A percentile compares a stretch with the other conserved stretches of the same genome.
Evolutionary conservation across 805 yeast species (phyloP).

Genomic region (Alloascoidea hylecoeti): DNA sequence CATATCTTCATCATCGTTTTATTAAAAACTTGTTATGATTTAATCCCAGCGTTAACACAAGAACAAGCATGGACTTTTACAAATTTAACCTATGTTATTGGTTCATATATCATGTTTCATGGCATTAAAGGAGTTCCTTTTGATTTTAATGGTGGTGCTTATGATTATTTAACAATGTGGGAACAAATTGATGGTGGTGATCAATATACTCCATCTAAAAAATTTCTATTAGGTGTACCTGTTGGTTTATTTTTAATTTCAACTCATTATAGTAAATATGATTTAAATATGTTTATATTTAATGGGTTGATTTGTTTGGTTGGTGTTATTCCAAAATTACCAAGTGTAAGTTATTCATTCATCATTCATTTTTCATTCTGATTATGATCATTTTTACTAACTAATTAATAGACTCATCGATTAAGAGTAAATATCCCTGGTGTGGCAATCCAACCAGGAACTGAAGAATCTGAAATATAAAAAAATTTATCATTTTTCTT

Average conservation of each 20-base stretch:
- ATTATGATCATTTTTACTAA: background rate
- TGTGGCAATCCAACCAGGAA: too few relatives aligned
- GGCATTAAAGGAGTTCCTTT: slow-evolving; percentile 95
- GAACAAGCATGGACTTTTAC: slow-evolving; percentile 93
- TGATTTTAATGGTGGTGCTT: slow-evolving; percentile 93
- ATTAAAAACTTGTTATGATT: slow-evolving; percentile 62
- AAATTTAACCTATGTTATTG: slow-evolving; percentile 78
- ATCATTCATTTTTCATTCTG: background rate
- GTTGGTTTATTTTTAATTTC: slow-evolving; percentile 72
- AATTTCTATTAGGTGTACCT: slow-evolving; percentile 87
- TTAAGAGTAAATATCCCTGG: background rate
- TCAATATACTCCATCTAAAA: slow-evolving; percentile 93
- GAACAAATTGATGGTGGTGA: slow-evolving; percentile 95
- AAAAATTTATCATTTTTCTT: too few relatives aligned
- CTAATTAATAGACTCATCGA: background rate
- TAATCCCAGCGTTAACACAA: slow-evolving; percentile 65
- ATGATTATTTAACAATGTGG: slow-evolving; percentile 96
- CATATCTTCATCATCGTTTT: slow-evolving; percentile 74
- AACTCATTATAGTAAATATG: slow-evolving; percentile 85
- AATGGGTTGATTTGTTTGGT: slow-evolving; percentile 73
- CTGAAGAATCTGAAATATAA: too few relatives aligned
- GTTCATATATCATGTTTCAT: slow-evolving; percentile 87
- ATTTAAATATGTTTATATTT: slow-evolving; percentile 60
- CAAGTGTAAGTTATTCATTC: slow-evolving; percentile 23
- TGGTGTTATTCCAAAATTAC: slow-evolving; percentile 86